Conservation (phyloP, 768 basidiomycete genomes). For the Rhodotorula diobovata region DNA sequence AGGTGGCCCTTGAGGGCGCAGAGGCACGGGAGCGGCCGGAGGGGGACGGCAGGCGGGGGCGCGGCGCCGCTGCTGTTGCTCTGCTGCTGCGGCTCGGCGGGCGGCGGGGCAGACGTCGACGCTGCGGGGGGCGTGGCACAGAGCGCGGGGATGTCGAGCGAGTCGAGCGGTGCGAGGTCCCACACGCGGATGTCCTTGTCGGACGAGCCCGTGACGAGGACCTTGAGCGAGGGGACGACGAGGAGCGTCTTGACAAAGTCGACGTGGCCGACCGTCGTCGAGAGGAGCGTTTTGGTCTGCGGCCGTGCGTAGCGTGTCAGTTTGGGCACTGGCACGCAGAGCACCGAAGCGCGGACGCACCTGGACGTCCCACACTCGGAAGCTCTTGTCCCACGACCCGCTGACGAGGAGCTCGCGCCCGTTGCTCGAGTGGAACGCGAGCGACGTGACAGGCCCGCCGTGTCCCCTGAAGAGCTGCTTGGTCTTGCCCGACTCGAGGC, state of each 20-base stretch:
- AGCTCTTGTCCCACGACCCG: conserved; percentile 95
- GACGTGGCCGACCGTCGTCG: conserved; percentile 66
- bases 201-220: conserved; percentile 81
- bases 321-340: not conserved
- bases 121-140: conserved; percentile 47
- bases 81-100: not conserved
- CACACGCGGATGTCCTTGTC: conserved; percentile 85
- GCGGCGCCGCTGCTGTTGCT: conserved; percentile 22
- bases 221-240: conserved; percentile 60
- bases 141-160: conserved; percentile 28
- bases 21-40: conserved; percentile 47
- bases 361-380: conserved; percentile 76
- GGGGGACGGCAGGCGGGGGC: conserved; percentile 5
- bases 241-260: conserved; percentile 88
- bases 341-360: conserved; percentile 50
- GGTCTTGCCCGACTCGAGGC: conserved; percentile 68
- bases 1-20: conserved; percentile 78
- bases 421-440: conserved; percentile 58
- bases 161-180: conserved; percentile 54
- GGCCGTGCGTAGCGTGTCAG: not conserved
- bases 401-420: conserved; percentile 65
- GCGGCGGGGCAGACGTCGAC: not conserved
- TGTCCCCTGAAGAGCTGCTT: conserved; percentile 74
- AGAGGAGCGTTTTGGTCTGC: conserved; percentile 67
- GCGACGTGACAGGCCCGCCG: conserved; percentile 76